Evolutionary conservation across 78 protist species (phyloP).

Genomic region (Andalucia godoyi): DNA sequence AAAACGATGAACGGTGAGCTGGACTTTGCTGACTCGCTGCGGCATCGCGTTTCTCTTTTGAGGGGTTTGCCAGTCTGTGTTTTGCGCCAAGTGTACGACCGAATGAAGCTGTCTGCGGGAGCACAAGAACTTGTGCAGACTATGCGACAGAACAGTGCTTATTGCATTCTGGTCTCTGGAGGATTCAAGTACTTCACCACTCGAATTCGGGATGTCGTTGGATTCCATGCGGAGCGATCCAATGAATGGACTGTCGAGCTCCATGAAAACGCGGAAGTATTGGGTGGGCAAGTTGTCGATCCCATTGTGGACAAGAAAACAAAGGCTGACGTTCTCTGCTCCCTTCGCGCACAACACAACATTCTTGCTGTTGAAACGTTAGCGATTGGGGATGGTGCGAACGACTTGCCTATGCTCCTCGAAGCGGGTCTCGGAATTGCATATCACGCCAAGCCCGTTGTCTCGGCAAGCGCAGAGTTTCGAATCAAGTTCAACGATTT

Average conservation of each 20-base stretch:
- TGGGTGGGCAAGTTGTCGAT: neutral
- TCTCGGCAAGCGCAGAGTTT: neutral
- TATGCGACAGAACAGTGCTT: too few relatives aligned
- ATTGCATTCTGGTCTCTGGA: neutral
- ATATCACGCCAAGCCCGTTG: neutral
- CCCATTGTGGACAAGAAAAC: neutral
- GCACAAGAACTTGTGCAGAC: neutral
- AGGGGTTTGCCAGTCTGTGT: neutral
- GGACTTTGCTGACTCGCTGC: neutral
- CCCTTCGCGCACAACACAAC: neutral
- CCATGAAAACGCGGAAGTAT: neutral
- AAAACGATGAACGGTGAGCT: neutral
- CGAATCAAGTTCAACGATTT: too few relatives aligned
- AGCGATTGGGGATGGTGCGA: neutral
- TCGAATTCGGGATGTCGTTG: neutral
- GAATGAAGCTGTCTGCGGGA: neutral
- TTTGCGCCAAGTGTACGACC: neutral
- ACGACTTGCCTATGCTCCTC: neutral
- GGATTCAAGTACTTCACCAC: neutral
- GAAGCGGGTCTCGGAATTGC: neutral
- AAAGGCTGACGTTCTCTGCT: neutral
- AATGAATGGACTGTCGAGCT: neutral
- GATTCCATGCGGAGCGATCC: neutral
- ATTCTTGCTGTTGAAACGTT: neutral
- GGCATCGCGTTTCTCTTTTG: neutral